Base-by-base conservation (phyloP, 768 basidiomycete genomes). In the Mycena crocata region DNA sequence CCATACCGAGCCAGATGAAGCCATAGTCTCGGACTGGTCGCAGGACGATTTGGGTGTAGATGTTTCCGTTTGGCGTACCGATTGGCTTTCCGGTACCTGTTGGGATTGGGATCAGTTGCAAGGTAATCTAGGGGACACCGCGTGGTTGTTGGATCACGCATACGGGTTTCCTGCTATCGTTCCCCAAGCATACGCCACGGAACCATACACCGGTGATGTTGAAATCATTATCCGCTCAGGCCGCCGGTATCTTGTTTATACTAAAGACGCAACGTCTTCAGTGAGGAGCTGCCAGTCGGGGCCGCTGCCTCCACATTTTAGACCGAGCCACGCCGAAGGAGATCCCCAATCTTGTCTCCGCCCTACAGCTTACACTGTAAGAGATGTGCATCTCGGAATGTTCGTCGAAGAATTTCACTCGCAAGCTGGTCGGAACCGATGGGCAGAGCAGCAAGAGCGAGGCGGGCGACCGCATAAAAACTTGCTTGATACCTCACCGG, bases 201-300 rank as follows among this genome's bases (percentile, higher is more conserved):
- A 26, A 8, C 6, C 9, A 10, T 24, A 30, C 34, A 2, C 2
- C 2, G 34, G n/a, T 12, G 19, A 49, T 13, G 4, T 21, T 19
- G 14, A 26, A 17, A 30, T 49, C 14, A 2, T 49, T 17, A 9
- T 31, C 6, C 48, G 59, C 21, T 7, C 32, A 4, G 39, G 15
- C 14, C 1, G 91, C 51, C 91, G 90, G 71, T 92, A 90, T 92
- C 91, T 93, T 76, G 90, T 89, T 51, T 84, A 83, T 21, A 88
- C 89, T 8, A 87, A 77, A 64, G 79, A 85, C 31, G 80, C 21
- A 26, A 24, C 26, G 26, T 5, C 9, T 28, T 2, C 24, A 86
- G 65, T 80, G 77, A 1, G 88, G 85, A 39, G 86, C 82, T 6
- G 87, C 83, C 34, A 96, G 86, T 93, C 64, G 82, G 81, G 6